Percentiles rank a stretch among this genome's conserved stretches.
Evolutionary conservation across 176 grass and related monocot genomes (phyloP).

Genomic region (Chrysopogon serrulatus): DNA sequence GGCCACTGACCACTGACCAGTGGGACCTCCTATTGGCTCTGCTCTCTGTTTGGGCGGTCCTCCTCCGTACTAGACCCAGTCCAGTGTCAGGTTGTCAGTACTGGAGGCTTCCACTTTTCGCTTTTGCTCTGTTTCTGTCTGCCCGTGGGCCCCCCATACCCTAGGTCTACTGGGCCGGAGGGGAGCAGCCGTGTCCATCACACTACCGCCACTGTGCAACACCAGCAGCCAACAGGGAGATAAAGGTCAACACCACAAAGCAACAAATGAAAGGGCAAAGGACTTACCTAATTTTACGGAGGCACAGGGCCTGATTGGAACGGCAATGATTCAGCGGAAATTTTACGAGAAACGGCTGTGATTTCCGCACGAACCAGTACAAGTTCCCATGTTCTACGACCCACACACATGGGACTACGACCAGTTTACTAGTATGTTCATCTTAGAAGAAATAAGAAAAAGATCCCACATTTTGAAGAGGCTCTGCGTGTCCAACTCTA

Average conservation of each 20-base stretch:
- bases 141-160: background rate
- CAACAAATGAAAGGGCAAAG: background rate
- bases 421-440: too few species aligned
- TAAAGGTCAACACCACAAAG: background rate
- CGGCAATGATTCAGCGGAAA: background rate
- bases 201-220: background rate
- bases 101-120: slow-evolving; percentile 46
- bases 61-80: background rate
- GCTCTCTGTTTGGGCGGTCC: background rate
- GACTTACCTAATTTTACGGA: background rate
- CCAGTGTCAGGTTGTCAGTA: slow-evolving; percentile 21
- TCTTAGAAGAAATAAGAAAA: too few species aligned
- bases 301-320: background rate
- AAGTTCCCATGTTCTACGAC: too few species aligned
- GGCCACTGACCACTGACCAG: background rate
- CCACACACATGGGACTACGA: too few species aligned
- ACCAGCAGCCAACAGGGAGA: background rate
- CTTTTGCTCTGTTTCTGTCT: slow-evolving; percentile 43
- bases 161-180: background rate
- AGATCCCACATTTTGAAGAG: too few species aligned
- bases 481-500: too few species aligned
- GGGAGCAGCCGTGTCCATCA: background rate
- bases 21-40: background rate
- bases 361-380: background rate
- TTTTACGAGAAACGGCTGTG: background rate